These are phyloP conservation scores for Globisporangium cederbergense DNA, from an alignment of 352 stramenopile species.

Conservation along the genomic window DNA sequence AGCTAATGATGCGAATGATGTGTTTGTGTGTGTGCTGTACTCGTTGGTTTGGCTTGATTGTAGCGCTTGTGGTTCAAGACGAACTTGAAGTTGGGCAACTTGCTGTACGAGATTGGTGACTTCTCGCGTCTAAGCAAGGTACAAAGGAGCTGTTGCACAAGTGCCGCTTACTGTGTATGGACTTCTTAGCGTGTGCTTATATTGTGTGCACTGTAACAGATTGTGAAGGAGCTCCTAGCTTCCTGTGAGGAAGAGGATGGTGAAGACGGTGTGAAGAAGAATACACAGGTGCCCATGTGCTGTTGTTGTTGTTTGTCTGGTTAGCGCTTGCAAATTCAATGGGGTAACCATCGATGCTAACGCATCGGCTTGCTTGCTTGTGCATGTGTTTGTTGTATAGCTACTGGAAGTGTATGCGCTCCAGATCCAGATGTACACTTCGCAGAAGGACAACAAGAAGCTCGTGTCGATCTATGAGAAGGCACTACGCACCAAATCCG, in stretches of 20 bases:
- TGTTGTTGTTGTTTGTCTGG: not conserved
- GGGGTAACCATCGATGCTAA: not conserved
- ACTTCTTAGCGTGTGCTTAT: not conserved
- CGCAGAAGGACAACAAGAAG: slow-evolving; percentile 93
- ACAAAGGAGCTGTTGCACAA: not conserved
- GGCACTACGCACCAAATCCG: slow-evolving; percentile 85
- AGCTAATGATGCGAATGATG: not conserved
- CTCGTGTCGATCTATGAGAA: slow-evolving; percentile 92
- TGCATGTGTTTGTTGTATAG: slow-evolving; percentile 35
- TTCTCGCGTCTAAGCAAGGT: slow-evolving; percentile 72
- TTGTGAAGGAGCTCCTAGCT: slow-evolving; percentile 82
- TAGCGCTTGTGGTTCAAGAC: slow-evolving; percentile 95
- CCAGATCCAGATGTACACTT: slow-evolving; percentile 92
- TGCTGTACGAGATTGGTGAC: slow-evolving; percentile 86
- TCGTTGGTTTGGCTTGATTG: not conserved
- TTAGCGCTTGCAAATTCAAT: not conserved
- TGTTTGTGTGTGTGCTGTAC: not conserved
- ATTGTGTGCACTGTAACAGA: slow-evolving; percentile 23
- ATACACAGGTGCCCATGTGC: slow-evolving; percentile 43
- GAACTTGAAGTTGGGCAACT: slow-evolving; percentile 93
- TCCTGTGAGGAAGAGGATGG: slow-evolving; percentile 83
- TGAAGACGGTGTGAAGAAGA: slow-evolving; percentile 85
- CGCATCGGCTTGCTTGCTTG: not conserved
- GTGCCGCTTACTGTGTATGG: not conserved
- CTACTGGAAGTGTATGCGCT: slow-evolving; percentile 92